Evolutionary conservation across 768 basidiomycete genomes (phyloP), one percentile per base, ranked within the genome.

Genomic region (Tubosaeta sp.): DNA sequence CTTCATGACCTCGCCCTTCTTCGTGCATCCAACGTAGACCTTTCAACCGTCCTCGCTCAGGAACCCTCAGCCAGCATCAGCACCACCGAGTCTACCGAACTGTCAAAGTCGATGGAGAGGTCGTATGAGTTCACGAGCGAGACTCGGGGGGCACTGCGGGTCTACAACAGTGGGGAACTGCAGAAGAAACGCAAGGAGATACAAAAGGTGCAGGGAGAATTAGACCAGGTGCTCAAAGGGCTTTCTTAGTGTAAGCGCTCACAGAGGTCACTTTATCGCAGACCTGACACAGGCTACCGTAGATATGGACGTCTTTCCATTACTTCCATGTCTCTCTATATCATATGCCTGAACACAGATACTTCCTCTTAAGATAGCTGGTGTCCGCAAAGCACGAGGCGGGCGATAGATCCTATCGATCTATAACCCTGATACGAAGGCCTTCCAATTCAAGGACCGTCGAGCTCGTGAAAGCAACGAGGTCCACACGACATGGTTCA

Each of bases 1-100:
- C 74, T 90, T 34, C 83, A 78, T 12, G 89, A 91, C 67, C 79
- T 91, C 22, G 87, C 88, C 6, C 67, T 88, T 31, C 71, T 91
- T 17, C 80, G 85, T 37, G 80, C 81, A 26, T 81, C 84, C 10
- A 80, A 77, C 22, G 53, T 78, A 42, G 71, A 77, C 54, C 57
- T 79, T 16, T 61, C 71, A 6, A 50, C 43, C 9, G 46, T 74
- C 32, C 64, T 76, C 25, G 32, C 68, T 12, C 25, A 48, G 6
- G 26, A 50, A 3, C 37, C 46, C 26, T 16, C 52, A 27, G 13
- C 51, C 5, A 29, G 5, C 12, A 13, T 38, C 47, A 37, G 48
- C 27, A 44, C 55, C 47, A 17, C 52, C 27, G 54, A 57, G 31
- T 38, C 55, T 14, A 12, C 52, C 22, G 55, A 65, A 17, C 2